phyloP scores from a whole-genome alignment of 805 yeast species.

The Dipodascus geniculatus region DNA sequence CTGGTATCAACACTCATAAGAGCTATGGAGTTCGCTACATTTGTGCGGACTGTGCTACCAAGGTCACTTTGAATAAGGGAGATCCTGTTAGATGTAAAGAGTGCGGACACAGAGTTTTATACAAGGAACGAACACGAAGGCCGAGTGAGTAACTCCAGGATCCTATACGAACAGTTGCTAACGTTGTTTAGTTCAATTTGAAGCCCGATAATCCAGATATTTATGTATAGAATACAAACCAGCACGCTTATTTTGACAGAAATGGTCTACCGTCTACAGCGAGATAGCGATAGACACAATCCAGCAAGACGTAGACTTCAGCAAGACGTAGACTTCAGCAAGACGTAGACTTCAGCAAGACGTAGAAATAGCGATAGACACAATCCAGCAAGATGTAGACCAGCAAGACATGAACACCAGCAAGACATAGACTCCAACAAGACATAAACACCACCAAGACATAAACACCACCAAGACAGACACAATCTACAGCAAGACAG shows the following conservation, averaged over 20 bases:
- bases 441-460: too few relatives aligned
- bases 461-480: too few relatives aligned
- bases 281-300: slow-evolving; percentile 16
- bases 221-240: background rate
- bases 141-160: slow-evolving; percentile 46
- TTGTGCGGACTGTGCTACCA: slow-evolving; percentile 93
- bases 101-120: slow-evolving; percentile 95
- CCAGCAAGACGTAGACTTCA: too few relatives aligned
- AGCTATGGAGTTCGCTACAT: slow-evolving; percentile 83
- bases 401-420: too few relatives aligned
- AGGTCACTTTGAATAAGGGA: slow-evolving; percentile 75
- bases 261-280: slow-evolving; percentile 1
- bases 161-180: slow-evolving; percentile 23
- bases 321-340: too few relatives aligned
- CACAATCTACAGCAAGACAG: slow-evolving; percentile 9
- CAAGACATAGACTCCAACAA: too few relatives aligned
- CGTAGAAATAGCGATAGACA: background rate
- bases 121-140: slow-evolving; percentile 95
- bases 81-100: slow-evolving; percentile 98
- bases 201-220: slow-evolving; percentile 43
- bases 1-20: slow-evolving; percentile 56
- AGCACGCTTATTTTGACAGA: slow-evolving; percentile 1
- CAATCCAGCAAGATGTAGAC: too few relatives aligned
- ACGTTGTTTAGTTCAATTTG: slow-evolving; percentile 48
- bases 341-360: too few relatives aligned